phyloP scores from a whole-genome alignment of 2,329 filamentous ascomycete species.

The Calonectria hawksworthii region DNA sequence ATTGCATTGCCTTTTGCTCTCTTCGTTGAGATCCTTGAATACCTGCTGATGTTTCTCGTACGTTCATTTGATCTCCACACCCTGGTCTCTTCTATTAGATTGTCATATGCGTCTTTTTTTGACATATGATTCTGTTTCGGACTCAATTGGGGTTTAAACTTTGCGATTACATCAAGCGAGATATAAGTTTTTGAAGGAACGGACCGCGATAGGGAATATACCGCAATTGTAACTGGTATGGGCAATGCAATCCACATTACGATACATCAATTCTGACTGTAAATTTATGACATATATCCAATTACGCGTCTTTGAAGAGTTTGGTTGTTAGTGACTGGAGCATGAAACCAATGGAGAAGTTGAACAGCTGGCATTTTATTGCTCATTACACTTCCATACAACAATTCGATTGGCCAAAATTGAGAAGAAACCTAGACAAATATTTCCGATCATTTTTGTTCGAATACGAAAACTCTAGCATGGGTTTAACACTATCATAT shows the following conservation, averaged over 20 bases:
- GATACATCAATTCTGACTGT: neutral
- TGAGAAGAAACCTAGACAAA: neutral
- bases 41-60: neutral
- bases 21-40: neutral
- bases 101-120: neutral
- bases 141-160: neutral
- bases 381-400: neutral
- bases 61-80: neutral
- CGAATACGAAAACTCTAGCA: neutral
- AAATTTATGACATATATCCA: neutral
- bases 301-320: neutral
- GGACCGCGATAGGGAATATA: neutral
- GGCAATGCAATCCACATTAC: neutral
- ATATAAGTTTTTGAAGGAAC: neutral
- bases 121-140: neutral
- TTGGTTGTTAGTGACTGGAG: neutral
- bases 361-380: neutral
- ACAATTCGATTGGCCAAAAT: neutral
- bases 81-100: neutral
- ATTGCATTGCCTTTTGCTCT: neutral
- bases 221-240: neutral
- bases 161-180: neutral
- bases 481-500: neutral
- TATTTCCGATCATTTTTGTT: neutral
- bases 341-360: neutral